Evolutionary conservation across 768 basidiomycete genomes (phyloP).

Genomic region (Vararia minispora): DNA sequence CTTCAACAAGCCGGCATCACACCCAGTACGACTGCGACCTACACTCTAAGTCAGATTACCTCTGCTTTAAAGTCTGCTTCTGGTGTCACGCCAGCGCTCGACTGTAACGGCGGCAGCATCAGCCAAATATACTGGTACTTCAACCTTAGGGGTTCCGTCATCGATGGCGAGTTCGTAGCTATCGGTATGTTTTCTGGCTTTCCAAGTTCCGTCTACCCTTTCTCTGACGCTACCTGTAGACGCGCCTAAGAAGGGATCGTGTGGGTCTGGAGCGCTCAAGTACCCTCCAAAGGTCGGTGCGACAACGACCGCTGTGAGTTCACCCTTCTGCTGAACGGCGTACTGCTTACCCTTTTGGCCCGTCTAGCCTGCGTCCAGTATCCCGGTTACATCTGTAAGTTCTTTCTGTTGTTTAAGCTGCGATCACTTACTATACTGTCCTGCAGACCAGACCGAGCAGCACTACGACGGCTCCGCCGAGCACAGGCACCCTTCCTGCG

Average conservation of each 20-base stretch:
- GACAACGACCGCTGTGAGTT: conserved; percentile 16
- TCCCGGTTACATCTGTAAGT: neutral
- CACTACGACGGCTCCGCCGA: conserved; percentile 6
- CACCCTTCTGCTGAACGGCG: neutral
- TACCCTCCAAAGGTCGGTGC: conserved; percentile 46
- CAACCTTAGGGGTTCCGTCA: conserved; percentile 50
- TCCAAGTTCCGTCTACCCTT: neutral
- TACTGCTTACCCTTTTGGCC: neutral
- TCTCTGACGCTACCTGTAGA: conserved; percentile 25
- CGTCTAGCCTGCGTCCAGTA: neutral
- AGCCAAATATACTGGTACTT: conserved; percentile 50
- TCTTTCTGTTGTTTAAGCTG: neutral
- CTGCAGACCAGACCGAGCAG: neutral
- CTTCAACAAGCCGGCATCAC: conserved; percentile 63
- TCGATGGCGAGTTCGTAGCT: conserved; percentile 52
- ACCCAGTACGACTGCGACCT: conserved; percentile 47
- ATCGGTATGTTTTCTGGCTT: conserved; percentile 31
- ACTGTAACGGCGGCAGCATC: conserved; percentile 29
- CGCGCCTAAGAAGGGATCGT: conserved; percentile 36
- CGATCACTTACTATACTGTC: neutral
- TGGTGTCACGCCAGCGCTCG: conserved; percentile 42
- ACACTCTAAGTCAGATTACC: conserved; percentile 41
- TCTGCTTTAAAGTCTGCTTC: conserved; percentile 44
- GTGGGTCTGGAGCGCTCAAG: conserved; percentile 44
- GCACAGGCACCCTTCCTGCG: conserved; percentile 24